Conservation (phyloP, 208 protist species). For the Leishmania major region DNA sequence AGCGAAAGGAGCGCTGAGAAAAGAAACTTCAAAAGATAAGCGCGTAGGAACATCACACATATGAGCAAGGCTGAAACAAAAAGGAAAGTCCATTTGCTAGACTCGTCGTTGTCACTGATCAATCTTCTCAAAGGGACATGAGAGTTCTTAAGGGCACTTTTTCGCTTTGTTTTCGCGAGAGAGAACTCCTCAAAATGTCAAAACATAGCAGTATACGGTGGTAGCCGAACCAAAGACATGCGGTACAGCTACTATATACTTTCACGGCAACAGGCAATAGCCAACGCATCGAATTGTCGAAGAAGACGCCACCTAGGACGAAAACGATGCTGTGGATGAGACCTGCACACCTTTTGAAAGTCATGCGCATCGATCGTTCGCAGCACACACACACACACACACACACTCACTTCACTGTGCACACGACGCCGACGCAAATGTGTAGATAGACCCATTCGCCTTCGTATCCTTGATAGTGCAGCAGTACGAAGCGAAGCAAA, state of each 20-base stretch:
- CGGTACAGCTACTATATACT: neutral
- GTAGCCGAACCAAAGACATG: neutral
- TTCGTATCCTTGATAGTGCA: neutral
- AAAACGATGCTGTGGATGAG: neutral
- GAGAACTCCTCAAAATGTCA: neutral
- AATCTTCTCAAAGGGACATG: neutral
- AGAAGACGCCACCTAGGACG: no score
- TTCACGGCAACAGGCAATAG: neutral
- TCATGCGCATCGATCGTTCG: neutral
- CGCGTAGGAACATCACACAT: neutral
- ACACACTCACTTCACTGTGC: neutral
- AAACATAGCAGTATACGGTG: neutral
- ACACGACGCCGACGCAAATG: neutral
- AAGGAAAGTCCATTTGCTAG: slow-evolving; percentile 2
- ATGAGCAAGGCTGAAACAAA: neutral
- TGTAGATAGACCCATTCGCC: neutral
- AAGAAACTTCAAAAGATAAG: neutral
- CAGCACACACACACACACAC: neutral
- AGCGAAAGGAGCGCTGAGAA: neutral
- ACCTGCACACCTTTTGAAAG: neutral
- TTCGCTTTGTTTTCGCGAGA: neutral
- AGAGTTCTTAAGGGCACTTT: neutral
- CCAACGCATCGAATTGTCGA: neutral
- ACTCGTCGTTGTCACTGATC: neutral
- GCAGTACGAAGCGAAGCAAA: neutral